Percentiles rank a stretch among this genome's conserved stretches.
These are phyloP conservation scores for Striga hermonthica DNA, from an alignment of 305 asterid species.

Conservation along the genomic window DNA sequence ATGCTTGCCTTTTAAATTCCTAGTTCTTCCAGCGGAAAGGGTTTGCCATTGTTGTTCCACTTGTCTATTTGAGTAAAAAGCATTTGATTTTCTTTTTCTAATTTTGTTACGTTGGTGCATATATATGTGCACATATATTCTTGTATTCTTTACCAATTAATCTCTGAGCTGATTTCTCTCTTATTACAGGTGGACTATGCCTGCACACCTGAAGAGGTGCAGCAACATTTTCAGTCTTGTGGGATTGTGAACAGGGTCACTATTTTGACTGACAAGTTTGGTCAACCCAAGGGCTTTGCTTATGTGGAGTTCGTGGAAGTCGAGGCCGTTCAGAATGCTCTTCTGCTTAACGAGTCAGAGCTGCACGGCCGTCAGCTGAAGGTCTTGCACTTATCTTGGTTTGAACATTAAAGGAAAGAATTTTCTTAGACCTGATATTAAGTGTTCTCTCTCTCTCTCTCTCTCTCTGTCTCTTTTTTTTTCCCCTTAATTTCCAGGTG, in stretches of 20 bases:
- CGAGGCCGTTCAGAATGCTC: constrained; percentile 49
- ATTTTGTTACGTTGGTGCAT: no score
- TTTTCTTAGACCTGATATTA: no score
- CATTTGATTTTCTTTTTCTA: no score
- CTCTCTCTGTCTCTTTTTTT: no score
- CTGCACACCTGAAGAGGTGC: constrained; percentile 54
- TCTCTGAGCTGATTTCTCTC: constrained; percentile 13
- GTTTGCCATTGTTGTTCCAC: no score
- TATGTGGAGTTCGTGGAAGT: constrained; percentile 46
- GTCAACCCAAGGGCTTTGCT: constrained; percentile 51
- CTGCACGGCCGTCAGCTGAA: constrained; percentile 49
- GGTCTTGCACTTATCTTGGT: constrained; percentile 29
- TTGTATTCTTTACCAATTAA: background rate
- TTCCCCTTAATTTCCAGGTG: no score
- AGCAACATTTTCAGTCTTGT: constrained; percentile 47
- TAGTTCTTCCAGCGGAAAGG: no score
- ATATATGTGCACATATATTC: no score
- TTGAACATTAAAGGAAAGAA: no score
- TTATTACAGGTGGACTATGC: constrained; percentile 30
- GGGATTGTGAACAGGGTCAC: constrained; percentile 53
- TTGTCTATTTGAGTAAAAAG: no score
- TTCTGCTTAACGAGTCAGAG: constrained; percentile 41
- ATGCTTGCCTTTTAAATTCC: background rate
- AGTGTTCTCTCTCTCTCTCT: no score
- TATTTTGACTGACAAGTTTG: constrained; percentile 43